A percentile compares a stretch with the other conserved stretches of the same genome.
These are phyloP conservation scores for Lunasporangiospora selenospora DNA, from an alignment of 192 early-diverging fungal genomes.

Conservation along the genomic window DNA sequence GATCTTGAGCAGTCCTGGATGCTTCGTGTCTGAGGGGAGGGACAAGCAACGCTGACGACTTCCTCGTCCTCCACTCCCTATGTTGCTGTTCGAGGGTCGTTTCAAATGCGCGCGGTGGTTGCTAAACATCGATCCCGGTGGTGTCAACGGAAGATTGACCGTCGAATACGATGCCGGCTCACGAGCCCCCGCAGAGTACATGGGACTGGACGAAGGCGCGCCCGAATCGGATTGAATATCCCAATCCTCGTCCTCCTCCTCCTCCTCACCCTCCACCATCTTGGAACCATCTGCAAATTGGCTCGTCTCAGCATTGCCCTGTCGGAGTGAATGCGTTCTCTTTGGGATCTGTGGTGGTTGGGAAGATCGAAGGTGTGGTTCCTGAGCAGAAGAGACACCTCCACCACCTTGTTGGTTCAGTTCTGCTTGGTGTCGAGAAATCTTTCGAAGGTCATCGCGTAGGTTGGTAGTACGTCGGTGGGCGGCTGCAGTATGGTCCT, in stretches of 20 bases:
- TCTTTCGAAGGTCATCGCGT: constrained; percentile 28
- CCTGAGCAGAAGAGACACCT: too few species aligned
- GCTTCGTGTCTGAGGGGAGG: constrained; percentile 1
- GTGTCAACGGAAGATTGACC: constrained; percentile 14
- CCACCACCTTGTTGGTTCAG: background rate
- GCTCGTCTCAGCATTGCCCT: too few species aligned
- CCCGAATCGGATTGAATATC: constrained; percentile 27
- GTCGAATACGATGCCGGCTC: constrained; percentile 20
- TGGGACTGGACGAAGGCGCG: constrained; percentile 29
- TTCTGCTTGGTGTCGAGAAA: constrained; percentile 38
- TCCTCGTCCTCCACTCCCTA: constrained; percentile 13
- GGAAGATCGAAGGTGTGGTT: too few species aligned
- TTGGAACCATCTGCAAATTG: too few species aligned
- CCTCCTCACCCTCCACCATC: constrained; percentile 38
- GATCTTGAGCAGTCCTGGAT: constrained; percentile 14
- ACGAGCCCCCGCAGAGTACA: constrained; percentile 29
- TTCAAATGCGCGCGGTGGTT: background rate
- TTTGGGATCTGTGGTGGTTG: too few species aligned
- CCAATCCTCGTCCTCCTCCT: constrained; percentile 50
- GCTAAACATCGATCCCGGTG: background rate
- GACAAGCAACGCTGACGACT: constrained; percentile 25
- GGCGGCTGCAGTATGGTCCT: background rate
- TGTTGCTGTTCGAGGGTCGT: constrained; percentile 22
- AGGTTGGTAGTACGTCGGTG: constrained; percentile 2
- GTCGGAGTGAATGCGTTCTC: too few species aligned